A percentile compares a stretch with the other conserved stretches of the same genome.
Evolutionary conservation across 2,329 filamentous ascomycete genomes (phyloP).

Genomic region (Fusarium circinatum): DNA sequence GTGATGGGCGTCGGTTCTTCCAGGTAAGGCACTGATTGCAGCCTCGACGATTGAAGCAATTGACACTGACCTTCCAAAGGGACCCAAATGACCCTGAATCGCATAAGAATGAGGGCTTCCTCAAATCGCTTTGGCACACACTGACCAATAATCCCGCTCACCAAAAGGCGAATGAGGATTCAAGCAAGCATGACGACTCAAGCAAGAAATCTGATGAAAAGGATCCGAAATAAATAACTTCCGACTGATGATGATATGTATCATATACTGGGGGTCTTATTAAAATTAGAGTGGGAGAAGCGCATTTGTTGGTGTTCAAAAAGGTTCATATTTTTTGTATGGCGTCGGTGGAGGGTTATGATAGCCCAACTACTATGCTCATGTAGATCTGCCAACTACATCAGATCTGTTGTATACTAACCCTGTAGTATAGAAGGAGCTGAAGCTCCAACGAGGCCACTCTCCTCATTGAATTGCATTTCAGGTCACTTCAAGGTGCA

Average conservation of each 20-base stretch:
- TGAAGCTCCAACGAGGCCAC: slow-evolving; percentile 47
- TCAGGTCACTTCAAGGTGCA: slow-evolving; percentile 5
- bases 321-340: slow-evolving; percentile 48
- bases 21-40: slow-evolving; percentile 42
- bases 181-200: slow-evolving; percentile 36
- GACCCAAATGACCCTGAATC: slow-evolving; percentile 52
- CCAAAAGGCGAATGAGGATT: slow-evolving; percentile 48
- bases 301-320: slow-evolving; percentile 54
- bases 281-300: slow-evolving; percentile 41
- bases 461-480: slow-evolving; percentile 48
- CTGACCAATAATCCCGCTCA: slow-evolving; percentile 80
- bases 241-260: slow-evolving; percentile 47
- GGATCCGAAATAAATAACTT: slow-evolving; percentile 49
- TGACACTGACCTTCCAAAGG: slow-evolving; percentile 15
- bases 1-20: slow-evolving; percentile 80
- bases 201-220: slow-evolving; percentile 44
- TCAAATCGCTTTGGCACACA: slow-evolving; percentile 94
- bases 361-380: slow-evolving; percentile 34
- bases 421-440: slow-evolving; percentile 46
- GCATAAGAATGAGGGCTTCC: slow-evolving; percentile 86
- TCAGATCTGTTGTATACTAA: slow-evolving; percentile 48
- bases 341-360: slow-evolving; percentile 44
- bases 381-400: slow-evolving; percentile 42
- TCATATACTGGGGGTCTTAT: slow-evolving; percentile 34
- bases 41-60: background rate